phyloP scores from a whole-genome alignment of 768 basidiomycete species.

The Termitomyces sp. region DNA sequence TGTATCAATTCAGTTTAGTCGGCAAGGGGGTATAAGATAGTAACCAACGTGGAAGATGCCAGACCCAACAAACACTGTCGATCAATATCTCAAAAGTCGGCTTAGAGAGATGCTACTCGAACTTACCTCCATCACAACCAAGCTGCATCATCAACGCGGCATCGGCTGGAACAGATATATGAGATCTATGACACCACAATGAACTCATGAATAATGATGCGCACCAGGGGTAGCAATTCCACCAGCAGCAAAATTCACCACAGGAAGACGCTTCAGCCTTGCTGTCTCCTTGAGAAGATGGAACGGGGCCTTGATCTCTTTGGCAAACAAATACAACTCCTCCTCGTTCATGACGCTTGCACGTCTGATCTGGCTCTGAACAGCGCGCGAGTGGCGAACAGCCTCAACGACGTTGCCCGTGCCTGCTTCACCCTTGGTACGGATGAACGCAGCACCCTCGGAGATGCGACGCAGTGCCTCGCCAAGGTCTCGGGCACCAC shows the following conservation, averaged over 20 bases:
- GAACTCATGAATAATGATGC: constrained; percentile 9
- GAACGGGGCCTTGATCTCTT: constrained; percentile 89
- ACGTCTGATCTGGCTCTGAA: constrained; percentile 79
- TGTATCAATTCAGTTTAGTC: neutral
- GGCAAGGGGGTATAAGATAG: neutral
- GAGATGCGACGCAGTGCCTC: constrained; percentile 95
- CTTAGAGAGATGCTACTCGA: neutral
- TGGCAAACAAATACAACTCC: constrained; percentile 90
- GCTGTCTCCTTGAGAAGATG: constrained; percentile 95
- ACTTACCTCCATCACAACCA: constrained; percentile 90
- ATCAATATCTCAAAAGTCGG: constrained; percentile 2
- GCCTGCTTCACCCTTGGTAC: constrained; percentile 92
- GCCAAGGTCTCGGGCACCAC: constrained; percentile 91
- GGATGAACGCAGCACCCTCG: constrained; percentile 97
- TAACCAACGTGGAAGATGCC: constrained; percentile 89
- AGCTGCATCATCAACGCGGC: constrained; percentile 99
- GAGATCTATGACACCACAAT: neutral
- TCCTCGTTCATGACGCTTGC: constrained; percentile 90
- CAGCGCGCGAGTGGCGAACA: constrained; percentile 84
- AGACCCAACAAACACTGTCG: constrained; percentile 90
- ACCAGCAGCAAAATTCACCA: constrained; percentile 96
- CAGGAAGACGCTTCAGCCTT: constrained; percentile 87
- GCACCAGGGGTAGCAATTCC: constrained; percentile 88
- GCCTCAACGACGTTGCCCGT: constrained; percentile 92
- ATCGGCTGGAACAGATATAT: constrained; percentile 52